Base-by-base conservation (phyloP, 2,329 filamentous ascomycete species). In the Arthrinium phaeospermum region DNA sequence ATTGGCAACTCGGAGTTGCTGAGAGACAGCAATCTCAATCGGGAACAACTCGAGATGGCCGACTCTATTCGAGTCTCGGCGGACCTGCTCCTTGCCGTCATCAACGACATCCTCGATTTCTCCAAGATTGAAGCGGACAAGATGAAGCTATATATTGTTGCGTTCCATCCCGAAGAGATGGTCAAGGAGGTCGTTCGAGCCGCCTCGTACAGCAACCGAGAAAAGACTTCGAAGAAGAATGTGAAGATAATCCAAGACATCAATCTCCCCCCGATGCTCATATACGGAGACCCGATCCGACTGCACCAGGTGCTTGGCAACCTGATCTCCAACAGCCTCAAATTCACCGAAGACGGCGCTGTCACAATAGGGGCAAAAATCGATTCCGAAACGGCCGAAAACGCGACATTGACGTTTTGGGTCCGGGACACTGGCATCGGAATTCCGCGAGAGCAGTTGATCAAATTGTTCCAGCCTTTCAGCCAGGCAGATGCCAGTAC, bases 21-120 rank as follows among this genome's bases (percentile, higher is more conserved):
- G 10, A 87, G 93, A 68, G 94, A 96, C 78, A 95, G 93, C 77
- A 85, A 89, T 30, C 85, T 97, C 70, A 91, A 93, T 75, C 88
- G 87, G 72, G 94, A 97, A 74, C 94, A 97, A 81, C 87, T 91
- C 45, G 94, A 97, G 76, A 96, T 95, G 86, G 93, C 94, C 4
- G 94, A 97, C 79, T 96, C 94, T 22, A 96, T 97, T 71, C 91
- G 94, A 69, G 89, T 95, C 45, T 97, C 94, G 68, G 94, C 94
- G 0, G 95, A 98, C 79, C 91, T 96, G 22, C 84, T 98, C 19
- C 86, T 98, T 37, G 96, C 95, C 0, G 94, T 98, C 68, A 98
- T 98, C 83, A 98, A 98, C 79, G 96, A 98, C 79, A 98, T 98
- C 70, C 86, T 98, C 5, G 96, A 98, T 82, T 97, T 98, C 80